Conservation (phyloP, 2,329 filamentous ascomycete species). For the Lizonia empirigonia region DNA sequence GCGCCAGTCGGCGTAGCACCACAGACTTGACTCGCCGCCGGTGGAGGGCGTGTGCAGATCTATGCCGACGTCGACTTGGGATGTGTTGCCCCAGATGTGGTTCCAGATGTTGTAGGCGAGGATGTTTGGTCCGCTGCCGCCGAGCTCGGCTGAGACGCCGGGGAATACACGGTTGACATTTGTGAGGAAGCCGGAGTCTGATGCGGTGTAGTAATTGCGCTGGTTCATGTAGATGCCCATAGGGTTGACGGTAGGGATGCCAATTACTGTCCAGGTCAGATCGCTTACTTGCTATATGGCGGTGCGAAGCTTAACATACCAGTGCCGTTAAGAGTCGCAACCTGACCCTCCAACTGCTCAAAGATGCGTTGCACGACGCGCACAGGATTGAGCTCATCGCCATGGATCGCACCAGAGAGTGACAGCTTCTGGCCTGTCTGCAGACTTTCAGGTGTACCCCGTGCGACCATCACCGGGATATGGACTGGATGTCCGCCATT, state of each 20-base stretch:
- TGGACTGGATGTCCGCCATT: slow-evolving; percentile 48
- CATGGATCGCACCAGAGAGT: slow-evolving; percentile 48
- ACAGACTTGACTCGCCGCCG: slow-evolving; percentile 46
- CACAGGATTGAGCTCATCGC: slow-evolving; percentile 49
- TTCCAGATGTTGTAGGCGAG: slow-evolving; percentile 46
- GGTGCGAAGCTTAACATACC: slow-evolving; percentile 24
- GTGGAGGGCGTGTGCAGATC: slow-evolving; percentile 48
- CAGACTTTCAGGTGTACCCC: slow-evolving; percentile 45
- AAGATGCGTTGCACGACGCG: slow-evolving; percentile 47
- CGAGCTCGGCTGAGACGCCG: slow-evolving; percentile 30
- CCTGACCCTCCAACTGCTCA: slow-evolving; percentile 35
- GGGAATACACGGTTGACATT: slow-evolving; percentile 49
- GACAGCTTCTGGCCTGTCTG: slow-evolving; percentile 46
- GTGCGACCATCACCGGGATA: slow-evolving; percentile 48
- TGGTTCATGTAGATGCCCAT: slow-evolving; percentile 50
- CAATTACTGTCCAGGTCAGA: slow-evolving; percentile 39
- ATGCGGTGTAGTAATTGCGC: slow-evolving; percentile 46
- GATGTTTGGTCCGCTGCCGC: slow-evolving; percentile 34
- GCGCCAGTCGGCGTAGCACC: slow-evolving; percentile 49
- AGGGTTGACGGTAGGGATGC: slow-evolving; percentile 48
- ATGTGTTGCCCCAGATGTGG: slow-evolving; percentile 50
- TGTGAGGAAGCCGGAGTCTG: slow-evolving; percentile 34
- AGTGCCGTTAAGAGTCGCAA: slow-evolving; percentile 44
- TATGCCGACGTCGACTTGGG: slow-evolving; percentile 49
- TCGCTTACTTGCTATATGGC: not conserved